Evolutionary conservation across 805 yeast genomes (phyloP).

Genomic region (Saturnispora quitensis): DNA sequence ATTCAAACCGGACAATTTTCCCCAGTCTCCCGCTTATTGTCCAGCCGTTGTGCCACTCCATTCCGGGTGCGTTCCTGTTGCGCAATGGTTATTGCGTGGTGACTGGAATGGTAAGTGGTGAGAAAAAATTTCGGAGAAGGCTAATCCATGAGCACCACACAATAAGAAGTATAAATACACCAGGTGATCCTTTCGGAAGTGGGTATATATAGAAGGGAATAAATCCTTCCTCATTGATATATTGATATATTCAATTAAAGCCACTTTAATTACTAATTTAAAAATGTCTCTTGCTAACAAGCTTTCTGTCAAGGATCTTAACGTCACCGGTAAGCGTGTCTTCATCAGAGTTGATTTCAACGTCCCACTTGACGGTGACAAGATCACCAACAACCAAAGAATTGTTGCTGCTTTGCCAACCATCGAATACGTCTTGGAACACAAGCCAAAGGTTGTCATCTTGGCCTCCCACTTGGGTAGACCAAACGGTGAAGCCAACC

Average conservation of each 20-base stretch:
- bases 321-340: slow-evolving; percentile 85
- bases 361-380: slow-evolving; percentile 91
- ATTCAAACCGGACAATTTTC: background rate
- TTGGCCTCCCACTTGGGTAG: slow-evolving; percentile 98
- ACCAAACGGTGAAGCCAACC: slow-evolving; percentile 89
- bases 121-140: background rate
- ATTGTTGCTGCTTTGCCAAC: slow-evolving; percentile 99
- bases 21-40: background rate
- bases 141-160: background rate
- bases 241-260: background rate
- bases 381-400: slow-evolving; percentile 98
- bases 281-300: slow-evolving; percentile 88
- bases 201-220: background rate
- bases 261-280: background rate
- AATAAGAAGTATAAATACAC: background rate
- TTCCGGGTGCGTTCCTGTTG: background rate
- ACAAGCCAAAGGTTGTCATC: slow-evolving; percentile 83
- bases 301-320: slow-evolving; percentile 86
- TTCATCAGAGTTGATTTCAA: slow-evolving; percentile 97
- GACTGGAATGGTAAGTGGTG: background rate
- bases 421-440: slow-evolving; percentile 86
- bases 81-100: background rate
- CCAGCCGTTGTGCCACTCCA: background rate
- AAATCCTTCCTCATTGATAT: background rate
- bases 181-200: background rate